These are phyloP conservation scores for Spiraea crenata DNA, from an alignment of 331 rosid genomes.

Conservation along the genomic window DNA sequence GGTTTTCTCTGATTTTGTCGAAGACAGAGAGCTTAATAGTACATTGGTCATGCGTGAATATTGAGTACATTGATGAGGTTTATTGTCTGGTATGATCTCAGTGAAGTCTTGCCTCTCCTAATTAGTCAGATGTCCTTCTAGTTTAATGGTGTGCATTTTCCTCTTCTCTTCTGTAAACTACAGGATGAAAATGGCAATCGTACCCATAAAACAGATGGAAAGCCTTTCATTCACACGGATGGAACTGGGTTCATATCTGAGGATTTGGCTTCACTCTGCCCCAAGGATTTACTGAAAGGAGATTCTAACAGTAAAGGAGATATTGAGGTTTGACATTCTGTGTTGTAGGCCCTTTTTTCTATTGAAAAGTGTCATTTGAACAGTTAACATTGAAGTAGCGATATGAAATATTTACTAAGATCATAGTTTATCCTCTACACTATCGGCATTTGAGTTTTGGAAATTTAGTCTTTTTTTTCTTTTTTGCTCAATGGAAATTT, in stretches of 20 bases:
- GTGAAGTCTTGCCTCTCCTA: not conserved
- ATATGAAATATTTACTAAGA: too few relatives aligned
- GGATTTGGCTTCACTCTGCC: conserved; percentile 66
- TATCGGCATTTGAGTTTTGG: too few relatives aligned
- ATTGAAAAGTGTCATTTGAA: not conserved
- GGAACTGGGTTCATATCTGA: conserved; percentile 85
- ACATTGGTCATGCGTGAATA: conserved; percentile 44
- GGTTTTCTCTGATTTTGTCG: conserved; percentile 74
- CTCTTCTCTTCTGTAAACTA: conserved; percentile 9
- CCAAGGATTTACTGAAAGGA: conserved; percentile 43
- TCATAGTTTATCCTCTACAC: too few relatives aligned
- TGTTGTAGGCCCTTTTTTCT: not conserved
- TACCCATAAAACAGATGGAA: conserved; percentile 32
- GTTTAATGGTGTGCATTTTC: too few relatives aligned
- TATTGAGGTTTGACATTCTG: conserved; percentile 32
- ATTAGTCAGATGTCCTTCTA: not conserved
- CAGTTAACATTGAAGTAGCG: not conserved
- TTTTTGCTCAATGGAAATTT: too few relatives aligned
- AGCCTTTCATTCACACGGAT: conserved; percentile 58
- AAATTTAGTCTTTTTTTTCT: too few relatives aligned
- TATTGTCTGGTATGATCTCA: conserved; percentile 44
- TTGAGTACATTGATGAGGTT: conserved; percentile 41
- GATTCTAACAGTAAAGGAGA: not conserved
- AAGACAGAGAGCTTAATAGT: conserved; percentile 50
- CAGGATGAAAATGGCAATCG: conserved; percentile 51